Percentiles rank a stretch among this genome's conserved stretches.
phyloP scores from a whole-genome alignment of 139 green algal species.

The Tetraselmis striata region DNA sequence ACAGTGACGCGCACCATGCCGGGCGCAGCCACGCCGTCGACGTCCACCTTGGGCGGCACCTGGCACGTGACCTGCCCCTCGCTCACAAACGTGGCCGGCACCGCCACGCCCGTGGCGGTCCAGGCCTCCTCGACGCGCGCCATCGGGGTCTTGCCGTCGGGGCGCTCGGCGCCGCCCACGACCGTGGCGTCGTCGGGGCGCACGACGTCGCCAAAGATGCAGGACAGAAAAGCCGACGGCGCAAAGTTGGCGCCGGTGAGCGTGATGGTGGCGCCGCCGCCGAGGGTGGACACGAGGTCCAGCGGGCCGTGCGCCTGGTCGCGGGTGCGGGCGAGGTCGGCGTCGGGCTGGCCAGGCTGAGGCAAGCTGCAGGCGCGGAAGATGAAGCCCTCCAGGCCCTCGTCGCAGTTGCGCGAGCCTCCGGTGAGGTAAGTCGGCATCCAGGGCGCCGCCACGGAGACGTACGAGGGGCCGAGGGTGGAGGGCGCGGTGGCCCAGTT shows the following conservation, averaged over 20 bases:
- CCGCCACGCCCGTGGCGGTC: not conserved
- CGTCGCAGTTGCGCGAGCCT: not conserved
- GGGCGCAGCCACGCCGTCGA: not conserved
- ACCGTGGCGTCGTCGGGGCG: not conserved
- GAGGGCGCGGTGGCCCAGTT: not conserved
- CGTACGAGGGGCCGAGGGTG: not conserved
- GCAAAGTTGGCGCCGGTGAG: constrained; percentile 9
- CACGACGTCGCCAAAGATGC: not conserved
- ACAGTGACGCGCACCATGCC: not conserved
- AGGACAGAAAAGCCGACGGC: not conserved
- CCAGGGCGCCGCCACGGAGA: not conserved
- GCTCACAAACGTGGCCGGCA: not conserved
- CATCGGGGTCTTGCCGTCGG: not conserved
- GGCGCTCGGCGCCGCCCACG: not conserved
- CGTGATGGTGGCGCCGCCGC: constrained; percentile 12
- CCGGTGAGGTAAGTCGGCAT: not conserved
- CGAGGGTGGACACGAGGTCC: not conserved
- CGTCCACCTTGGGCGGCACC: not conserved
- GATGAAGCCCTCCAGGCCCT: not conserved
- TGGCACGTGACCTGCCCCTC: not conserved
- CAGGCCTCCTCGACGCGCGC: not conserved
- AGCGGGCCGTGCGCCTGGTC: not conserved
- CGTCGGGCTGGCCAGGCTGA: not conserved
- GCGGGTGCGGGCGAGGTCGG: not conserved
- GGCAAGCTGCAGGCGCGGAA: not conserved